phyloP scores from a whole-genome alignment of 768 basidiomycete genomes.

The Inosperma sp. region DNA sequence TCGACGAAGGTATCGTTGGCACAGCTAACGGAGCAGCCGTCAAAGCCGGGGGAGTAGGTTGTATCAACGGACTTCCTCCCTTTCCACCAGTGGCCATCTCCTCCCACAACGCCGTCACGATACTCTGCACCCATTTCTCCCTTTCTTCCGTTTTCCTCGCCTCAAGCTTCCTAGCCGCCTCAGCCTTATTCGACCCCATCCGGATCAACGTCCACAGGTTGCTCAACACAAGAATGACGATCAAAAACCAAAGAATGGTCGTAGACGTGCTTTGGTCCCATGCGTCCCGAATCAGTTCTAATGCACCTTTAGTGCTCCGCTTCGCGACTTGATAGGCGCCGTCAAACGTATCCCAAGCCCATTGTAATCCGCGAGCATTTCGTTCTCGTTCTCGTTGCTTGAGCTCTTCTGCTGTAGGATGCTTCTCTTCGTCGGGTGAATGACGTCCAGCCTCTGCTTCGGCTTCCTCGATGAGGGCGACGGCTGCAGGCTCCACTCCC shows the following conservation, averaged over 20 bases:
- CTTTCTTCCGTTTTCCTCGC: conserved; percentile 56
- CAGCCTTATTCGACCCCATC: conserved; percentile 37
- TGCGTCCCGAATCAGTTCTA: conserved; percentile 74
- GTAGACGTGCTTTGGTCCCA: conserved; percentile 75
- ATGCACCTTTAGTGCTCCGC: conserved; percentile 63
- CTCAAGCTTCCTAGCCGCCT: conserved; percentile 46
- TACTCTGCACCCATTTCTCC: conserved; percentile 70
- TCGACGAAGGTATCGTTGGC: background rate
- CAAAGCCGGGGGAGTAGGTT: background rate
- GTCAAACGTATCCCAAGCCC: conserved; percentile 84
- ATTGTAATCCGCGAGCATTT: conserved; percentile 70
- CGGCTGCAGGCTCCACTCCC: conserved; percentile 57
- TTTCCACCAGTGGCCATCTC: conserved; percentile 51
- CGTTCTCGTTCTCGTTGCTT: conserved; percentile 66
- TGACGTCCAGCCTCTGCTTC: conserved; percentile 11
- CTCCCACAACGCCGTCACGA: conserved; percentile 69
- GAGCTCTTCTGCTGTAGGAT: conserved; percentile 33
- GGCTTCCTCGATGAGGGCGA: conserved; percentile 16
- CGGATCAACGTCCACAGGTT: conserved; percentile 64
- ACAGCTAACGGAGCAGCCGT: conserved; percentile 3
- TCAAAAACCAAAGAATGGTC: conserved; percentile 68
- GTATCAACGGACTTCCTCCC: background rate
- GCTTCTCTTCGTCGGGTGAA: conserved; percentile 10
- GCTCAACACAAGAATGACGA: conserved; percentile 66
- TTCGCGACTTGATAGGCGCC: conserved; percentile 69